Evolutionary conservation across 2,329 filamentous ascomycete species (phyloP).

Genomic region (Lasiodiplodia sp.): DNA sequence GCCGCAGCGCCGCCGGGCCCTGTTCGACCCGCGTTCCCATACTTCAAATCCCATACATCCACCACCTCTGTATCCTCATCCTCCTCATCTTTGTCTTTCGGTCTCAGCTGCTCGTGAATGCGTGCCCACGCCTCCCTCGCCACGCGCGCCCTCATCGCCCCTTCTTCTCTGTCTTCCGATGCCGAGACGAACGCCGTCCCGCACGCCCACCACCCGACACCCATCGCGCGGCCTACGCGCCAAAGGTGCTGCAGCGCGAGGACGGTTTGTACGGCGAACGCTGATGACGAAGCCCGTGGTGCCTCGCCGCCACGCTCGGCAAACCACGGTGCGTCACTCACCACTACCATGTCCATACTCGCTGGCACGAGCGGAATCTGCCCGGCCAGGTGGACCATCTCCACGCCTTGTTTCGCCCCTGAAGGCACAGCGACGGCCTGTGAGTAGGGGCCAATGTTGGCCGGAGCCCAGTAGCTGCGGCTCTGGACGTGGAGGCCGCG

Average conservation of each 20-base stretch:
- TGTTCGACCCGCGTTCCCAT: slow-evolving; percentile 49
- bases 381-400: slow-evolving; percentile 75
- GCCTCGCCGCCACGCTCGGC: background rate
- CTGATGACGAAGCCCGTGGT: slow-evolving; percentile 24
- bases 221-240: slow-evolving; percentile 77
- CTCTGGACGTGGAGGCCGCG: slow-evolving; percentile 86
- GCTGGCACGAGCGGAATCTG: slow-evolving; percentile 89
- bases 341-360: slow-evolving; percentile 69
- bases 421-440: slow-evolving; percentile 74
- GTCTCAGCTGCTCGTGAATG: slow-evolving; percentile 35
- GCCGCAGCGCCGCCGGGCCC: slow-evolving; percentile 43
- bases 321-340: slow-evolving; percentile 32
- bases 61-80: slow-evolving; percentile 56
- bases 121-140: slow-evolving; percentile 56
- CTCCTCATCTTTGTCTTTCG: slow-evolving; percentile 56
- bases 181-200: slow-evolving; percentile 75
- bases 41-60: slow-evolving; percentile 72
- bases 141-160: slow-evolving; percentile 42
- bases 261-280: slow-evolving; percentile 66
- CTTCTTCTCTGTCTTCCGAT: slow-evolving; percentile 26
- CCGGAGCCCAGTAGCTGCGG: slow-evolving; percentile 94
- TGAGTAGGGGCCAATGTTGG: slow-evolving; percentile 96
- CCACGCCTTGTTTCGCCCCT: slow-evolving; percentile 25
- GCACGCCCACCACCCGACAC: slow-evolving; percentile 76
- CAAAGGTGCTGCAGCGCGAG: slow-evolving; percentile 89